phyloP scores from a whole-genome alignment of 73 alveolate species.

The Tetrahymena elliotti region DNA sequence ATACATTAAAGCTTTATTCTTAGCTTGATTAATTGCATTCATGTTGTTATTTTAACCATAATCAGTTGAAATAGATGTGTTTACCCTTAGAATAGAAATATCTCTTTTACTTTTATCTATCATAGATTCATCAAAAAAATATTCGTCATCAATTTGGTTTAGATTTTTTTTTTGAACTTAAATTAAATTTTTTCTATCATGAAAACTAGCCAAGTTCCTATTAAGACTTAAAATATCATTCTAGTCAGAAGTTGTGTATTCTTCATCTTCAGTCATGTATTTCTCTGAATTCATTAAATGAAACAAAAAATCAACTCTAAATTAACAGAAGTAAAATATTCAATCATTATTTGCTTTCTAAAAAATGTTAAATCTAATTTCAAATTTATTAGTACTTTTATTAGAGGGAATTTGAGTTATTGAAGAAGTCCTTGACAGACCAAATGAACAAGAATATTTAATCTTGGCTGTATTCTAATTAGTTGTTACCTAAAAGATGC shows the following conservation, averaged over 20 bases:
- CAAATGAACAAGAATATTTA: neutral
- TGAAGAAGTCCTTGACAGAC: neutral
- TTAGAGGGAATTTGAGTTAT: neutral
- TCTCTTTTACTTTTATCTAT: neutral
- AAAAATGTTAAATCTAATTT: neutral
- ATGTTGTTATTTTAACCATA: neutral
- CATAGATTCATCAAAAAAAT: neutral
- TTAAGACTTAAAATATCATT: neutral
- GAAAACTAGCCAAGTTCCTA: neutral
- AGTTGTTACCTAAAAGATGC: neutral
- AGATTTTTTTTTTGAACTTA: neutral
- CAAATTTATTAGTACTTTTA: neutral
- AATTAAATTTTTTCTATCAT: neutral
- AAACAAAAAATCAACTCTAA: too few species aligned
- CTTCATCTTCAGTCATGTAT: neutral
- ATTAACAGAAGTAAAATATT: too few species aligned
- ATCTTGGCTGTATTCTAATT: neutral
- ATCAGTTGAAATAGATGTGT: neutral
- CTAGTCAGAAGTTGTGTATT: neutral
- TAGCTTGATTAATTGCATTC: neutral
- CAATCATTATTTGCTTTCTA: neutral
- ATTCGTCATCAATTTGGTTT: neutral
- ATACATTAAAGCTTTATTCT: neutral
- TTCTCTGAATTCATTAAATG: neutral
- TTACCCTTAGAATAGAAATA: neutral